Evolutionary conservation across 768 basidiomycete genomes (phyloP).

Genomic region (Jaapia argillacea): DNA sequence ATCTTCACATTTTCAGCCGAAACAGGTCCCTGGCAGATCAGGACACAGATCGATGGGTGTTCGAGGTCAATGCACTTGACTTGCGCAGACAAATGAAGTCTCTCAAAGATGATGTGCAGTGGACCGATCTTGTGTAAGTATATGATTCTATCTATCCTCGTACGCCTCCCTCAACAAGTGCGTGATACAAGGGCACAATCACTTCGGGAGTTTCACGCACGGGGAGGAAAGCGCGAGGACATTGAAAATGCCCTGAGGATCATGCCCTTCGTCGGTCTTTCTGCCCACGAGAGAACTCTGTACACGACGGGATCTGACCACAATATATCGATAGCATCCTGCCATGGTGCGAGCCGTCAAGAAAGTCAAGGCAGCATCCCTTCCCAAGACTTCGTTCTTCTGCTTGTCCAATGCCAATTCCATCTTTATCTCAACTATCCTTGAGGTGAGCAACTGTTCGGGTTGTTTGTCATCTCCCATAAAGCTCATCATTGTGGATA

Average conservation of each 20-base stretch:
- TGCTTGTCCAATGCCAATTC: slow-evolving; percentile 92
- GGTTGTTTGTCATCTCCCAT: not conserved
- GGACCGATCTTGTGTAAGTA: slow-evolving; percentile 91
- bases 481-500: slow-evolving; percentile 1
- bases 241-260: slow-evolving; percentile 69
- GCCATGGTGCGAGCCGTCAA: slow-evolving; percentile 92
- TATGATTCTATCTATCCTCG: not conserved
- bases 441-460: slow-evolving; percentile 49
- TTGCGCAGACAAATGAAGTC: slow-evolving; percentile 75
- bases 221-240: slow-evolving; percentile 60
- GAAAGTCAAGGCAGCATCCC: slow-evolving; percentile 52
- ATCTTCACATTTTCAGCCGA: not conserved
- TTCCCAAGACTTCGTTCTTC: slow-evolving; percentile 69
- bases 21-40: slow-evolving; percentile 86
- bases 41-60: slow-evolving; percentile 91
- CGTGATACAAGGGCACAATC: slow-evolving; percentile 42
- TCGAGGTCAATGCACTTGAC: slow-evolving; percentile 80
- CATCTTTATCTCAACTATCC: slow-evolving; percentile 84
- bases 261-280: slow-evolving; percentile 72
- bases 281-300: too few relatives aligned
- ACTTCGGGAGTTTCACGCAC: slow-evolving; percentile 59
- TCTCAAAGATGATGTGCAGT: slow-evolving; percentile 57
- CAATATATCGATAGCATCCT: slow-evolving; percentile 82
- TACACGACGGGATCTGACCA: too few relatives aligned
- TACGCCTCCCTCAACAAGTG: slow-evolving; percentile 4